A percentile compares a stretch with the other conserved stretches of the same genome.
Evolutionary conservation across 2,329 filamentous ascomycete genomes (phyloP).

Genomic region (Rachicladosporium sp.): DNA sequence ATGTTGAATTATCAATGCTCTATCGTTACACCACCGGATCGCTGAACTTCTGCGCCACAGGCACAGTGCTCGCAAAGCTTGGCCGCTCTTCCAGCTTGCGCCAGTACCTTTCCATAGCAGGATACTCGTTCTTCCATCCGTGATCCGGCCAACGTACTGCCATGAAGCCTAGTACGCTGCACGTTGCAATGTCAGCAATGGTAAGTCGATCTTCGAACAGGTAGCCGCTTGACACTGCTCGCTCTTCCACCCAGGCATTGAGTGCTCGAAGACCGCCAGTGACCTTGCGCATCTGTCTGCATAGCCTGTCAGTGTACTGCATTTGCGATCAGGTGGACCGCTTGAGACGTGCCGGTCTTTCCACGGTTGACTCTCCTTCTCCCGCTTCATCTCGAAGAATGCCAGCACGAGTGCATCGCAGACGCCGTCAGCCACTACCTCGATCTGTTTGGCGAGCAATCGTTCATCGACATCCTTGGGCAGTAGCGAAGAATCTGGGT

Average conservation of each 20-base stretch:
- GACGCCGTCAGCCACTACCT: slow-evolving; percentile 25
- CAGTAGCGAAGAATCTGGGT: slow-evolving; percentile 18
- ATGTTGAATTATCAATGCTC: neutral
- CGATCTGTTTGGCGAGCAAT: slow-evolving; percentile 23
- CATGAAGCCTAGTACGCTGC: slow-evolving; percentile 24
- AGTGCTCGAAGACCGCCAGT: slow-evolving; percentile 24
- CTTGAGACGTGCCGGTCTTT: slow-evolving; percentile 7
- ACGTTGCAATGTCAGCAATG: slow-evolving; percentile 25
- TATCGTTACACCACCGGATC: slow-evolving; percentile 24
- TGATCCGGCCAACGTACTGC: slow-evolving; percentile 22
- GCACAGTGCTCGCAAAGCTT: slow-evolving; percentile 25
- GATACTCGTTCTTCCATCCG: slow-evolving; percentile 23
- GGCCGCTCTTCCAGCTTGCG: slow-evolving; percentile 31
- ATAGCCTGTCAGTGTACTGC: neutral
- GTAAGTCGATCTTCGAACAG: slow-evolving; percentile 22
- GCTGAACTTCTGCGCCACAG: slow-evolving; percentile 22
- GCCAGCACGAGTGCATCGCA: slow-evolving; percentile 27
- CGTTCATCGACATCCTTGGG: slow-evolving; percentile 17
- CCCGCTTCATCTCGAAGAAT: slow-evolving; percentile 25
- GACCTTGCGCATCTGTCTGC: slow-evolving; percentile 25
- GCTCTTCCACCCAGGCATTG: slow-evolving; percentile 17
- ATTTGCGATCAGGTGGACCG: neutral
- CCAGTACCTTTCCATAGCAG: slow-evolving; percentile 33
- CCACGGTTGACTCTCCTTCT: slow-evolving; percentile 22
- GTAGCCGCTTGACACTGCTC: slow-evolving; percentile 13